These are phyloP conservation scores for Tetragonia tetragonoides DNA, from an alignment of 148 eudicot species.

Conservation along the genomic window DNA sequence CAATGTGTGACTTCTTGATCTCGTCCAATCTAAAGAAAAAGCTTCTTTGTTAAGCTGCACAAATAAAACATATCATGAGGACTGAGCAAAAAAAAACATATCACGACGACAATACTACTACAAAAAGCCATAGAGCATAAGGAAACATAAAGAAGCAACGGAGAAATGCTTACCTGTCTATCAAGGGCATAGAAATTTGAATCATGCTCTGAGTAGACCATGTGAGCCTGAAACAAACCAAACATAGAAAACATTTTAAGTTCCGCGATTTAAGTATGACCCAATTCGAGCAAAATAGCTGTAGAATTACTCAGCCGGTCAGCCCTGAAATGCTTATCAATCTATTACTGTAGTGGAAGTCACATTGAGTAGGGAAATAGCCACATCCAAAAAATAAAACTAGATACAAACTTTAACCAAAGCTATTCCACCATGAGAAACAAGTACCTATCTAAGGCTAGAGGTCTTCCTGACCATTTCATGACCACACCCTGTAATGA, in stretches of 20 bases:
- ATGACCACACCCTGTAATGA: background rate
- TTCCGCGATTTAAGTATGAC: background rate
- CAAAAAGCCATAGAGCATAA: background rate
- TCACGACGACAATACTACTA: conserved; percentile 4
- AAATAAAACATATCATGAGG: background rate
- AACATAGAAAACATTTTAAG: conserved; percentile 1
- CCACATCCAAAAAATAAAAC: background rate
- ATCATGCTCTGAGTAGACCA: conserved; percentile 83
- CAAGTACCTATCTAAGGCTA: background rate
- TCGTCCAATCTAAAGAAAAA: conserved; percentile 81
- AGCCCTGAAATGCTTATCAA: background rate
- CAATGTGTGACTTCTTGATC: conserved; percentile 64
- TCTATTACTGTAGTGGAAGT: background rate
- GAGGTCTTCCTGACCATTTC: background rate
- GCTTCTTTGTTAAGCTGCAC: conserved; percentile 88
- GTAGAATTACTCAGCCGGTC: background rate
- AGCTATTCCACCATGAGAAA: background rate
- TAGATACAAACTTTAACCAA: background rate
- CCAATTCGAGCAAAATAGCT: background rate
- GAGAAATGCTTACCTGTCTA: conserved; percentile 51
- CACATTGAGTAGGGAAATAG: background rate
- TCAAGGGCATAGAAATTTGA: conserved; percentile 71
- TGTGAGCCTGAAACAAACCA: conserved; percentile 69
- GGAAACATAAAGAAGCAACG: conserved; percentile 3
- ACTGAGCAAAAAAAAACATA: background rate